phyloP scores from a whole-genome alignment of 2,329 filamentous ascomycete genomes.

The Fusarium sp. region DNA sequence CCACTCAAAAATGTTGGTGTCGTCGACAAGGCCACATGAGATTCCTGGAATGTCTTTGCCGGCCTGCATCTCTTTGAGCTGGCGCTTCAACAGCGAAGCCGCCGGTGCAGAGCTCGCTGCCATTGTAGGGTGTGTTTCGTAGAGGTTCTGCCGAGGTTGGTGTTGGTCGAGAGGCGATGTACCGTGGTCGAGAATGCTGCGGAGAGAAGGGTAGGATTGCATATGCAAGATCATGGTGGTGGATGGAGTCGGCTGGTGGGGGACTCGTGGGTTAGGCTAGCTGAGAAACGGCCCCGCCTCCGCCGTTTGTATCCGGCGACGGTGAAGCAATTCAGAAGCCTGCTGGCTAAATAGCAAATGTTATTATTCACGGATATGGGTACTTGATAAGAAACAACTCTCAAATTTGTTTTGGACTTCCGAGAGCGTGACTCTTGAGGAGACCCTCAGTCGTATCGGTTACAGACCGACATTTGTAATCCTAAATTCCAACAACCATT shows the following conservation, averaged over 20 bases:
- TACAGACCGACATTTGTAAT: not conserved
- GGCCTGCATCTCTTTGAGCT: constrained; percentile 93
- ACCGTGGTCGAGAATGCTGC: not conserved
- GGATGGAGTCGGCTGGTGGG: constrained; percentile 32
- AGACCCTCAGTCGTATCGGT: not conserved
- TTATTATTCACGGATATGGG: not conserved
- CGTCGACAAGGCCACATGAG: constrained; percentile 87
- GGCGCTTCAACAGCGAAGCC: constrained; percentile 79
- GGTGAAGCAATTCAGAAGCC: constrained; percentile 12
- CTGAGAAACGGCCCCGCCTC: constrained; percentile 25
- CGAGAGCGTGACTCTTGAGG: not conserved
- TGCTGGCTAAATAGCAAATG: not conserved
- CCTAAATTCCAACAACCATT: not conserved
- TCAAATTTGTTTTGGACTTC: not conserved
- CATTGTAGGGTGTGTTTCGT: constrained; percentile 25
- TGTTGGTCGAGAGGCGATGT: not conserved
- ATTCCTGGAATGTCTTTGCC: constrained; percentile 94
- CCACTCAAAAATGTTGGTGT: constrained; percentile 94
- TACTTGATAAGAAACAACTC: no score
- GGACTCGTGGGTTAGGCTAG: constrained; percentile 17
- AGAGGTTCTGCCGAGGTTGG: not conserved
- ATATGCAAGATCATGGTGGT: constrained; percentile 21
- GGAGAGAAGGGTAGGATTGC: not conserved
- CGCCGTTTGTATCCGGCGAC: not conserved
- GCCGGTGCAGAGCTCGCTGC: constrained; percentile 61